Evolutionary conservation across 2,329 filamentous ascomycete genomes (phyloP).

Genomic region (Aschersonia sp.): DNA sequence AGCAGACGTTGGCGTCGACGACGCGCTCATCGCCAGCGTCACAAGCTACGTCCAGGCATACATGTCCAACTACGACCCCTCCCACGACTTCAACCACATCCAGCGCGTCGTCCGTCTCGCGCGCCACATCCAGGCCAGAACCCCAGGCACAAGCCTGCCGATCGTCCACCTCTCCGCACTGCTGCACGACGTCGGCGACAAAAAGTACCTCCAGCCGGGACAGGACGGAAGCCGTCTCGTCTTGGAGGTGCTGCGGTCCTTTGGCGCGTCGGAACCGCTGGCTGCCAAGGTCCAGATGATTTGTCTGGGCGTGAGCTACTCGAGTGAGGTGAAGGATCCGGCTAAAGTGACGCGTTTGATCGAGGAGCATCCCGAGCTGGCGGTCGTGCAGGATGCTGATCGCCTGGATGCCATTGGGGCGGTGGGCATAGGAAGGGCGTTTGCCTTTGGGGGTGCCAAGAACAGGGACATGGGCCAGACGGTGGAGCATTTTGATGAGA

Average conservation of each 20-base stretch:
- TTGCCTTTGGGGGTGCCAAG: conserved; percentile 53
- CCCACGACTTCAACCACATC: conserved; percentile 81
- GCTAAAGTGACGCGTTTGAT: conserved; percentile 46
- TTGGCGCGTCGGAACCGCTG: conserved; percentile 41
- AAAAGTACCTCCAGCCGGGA: conserved; percentile 55
- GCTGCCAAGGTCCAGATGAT: conserved; percentile 57
- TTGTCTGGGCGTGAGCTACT: conserved; percentile 66
- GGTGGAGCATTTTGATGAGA: conserved; percentile 64
- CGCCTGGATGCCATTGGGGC: conserved; percentile 83
- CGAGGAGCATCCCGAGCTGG: conserved; percentile 42
- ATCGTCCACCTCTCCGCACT: conserved; percentile 56
- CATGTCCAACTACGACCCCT: conserved; percentile 69
- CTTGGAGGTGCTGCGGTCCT: conserved; percentile 34
- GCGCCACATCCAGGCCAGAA: conserved; percentile 43
- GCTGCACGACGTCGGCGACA: conserved; percentile 81
- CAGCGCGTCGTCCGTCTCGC: conserved; percentile 64
- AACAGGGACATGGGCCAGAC: conserved; percentile 44
- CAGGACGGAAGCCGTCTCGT: conserved; percentile 44
- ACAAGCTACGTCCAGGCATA: conserved; percentile 52
- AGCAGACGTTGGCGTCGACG: neutral
- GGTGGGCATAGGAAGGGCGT: conserved; percentile 61
- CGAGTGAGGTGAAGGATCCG: conserved; percentile 55
- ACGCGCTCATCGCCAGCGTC: conserved; percentile 34
- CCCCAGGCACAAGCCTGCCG: conserved; percentile 23
- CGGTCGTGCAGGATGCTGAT: conserved; percentile 84